Percentiles rank a stretch among this genome's conserved stretches.
Conservation (phyloP, 1,284 basidiomycete species). For the Sanghuangporus weigelae region DNA sequence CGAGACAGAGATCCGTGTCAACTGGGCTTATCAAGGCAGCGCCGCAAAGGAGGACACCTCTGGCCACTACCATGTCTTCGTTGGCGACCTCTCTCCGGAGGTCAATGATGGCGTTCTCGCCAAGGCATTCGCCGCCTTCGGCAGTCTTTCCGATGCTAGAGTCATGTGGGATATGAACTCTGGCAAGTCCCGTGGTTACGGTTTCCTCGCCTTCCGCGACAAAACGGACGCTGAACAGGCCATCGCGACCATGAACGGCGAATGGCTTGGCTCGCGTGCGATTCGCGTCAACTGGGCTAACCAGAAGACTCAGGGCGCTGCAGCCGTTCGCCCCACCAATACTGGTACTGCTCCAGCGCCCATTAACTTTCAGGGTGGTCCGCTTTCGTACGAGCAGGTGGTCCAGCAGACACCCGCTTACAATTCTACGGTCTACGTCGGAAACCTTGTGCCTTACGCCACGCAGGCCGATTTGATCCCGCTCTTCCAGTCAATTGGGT, state of each 20-base stretch:
- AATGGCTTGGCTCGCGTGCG: conserved; percentile 96
- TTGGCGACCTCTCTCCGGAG: conserved; percentile 95
- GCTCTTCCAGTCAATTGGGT: conserved; percentile 94
- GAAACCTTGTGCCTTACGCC: conserved; percentile 94
- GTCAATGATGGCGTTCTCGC: conserved; percentile 96
- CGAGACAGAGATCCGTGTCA: conserved; percentile 95
- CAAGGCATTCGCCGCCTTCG: conserved; percentile 94
- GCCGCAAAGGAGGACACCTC: conserved; percentile 97
- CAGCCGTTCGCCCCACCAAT: conserved; percentile 33
- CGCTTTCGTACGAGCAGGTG: conserved; percentile 83
- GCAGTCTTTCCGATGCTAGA: conserved; percentile 91
- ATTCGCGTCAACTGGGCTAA: conserved; percentile 99
- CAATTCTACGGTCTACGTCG: conserved; percentile 97
- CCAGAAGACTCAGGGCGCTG: conserved; percentile 86
- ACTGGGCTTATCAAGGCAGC: conserved; percentile 97
- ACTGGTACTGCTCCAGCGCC: conserved; percentile 68
- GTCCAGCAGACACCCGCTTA: conserved; percentile 86
- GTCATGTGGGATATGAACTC: conserved; percentile 99
- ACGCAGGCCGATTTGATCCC: conserved; percentile 95
- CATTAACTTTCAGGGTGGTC: conserved; percentile 82
- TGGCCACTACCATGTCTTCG: conserved; percentile 95
- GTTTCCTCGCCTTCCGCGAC: conserved; percentile 91
- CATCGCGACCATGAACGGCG: conserved; percentile 98
- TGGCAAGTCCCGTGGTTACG: conserved; percentile 93
- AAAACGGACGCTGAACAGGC: conserved; percentile 98